Evolutionary conservation across 2,329 filamentous ascomycete species (phyloP), one percentile per base, ranked within the genome.

Genomic region (Fusarium papillatum): DNA sequence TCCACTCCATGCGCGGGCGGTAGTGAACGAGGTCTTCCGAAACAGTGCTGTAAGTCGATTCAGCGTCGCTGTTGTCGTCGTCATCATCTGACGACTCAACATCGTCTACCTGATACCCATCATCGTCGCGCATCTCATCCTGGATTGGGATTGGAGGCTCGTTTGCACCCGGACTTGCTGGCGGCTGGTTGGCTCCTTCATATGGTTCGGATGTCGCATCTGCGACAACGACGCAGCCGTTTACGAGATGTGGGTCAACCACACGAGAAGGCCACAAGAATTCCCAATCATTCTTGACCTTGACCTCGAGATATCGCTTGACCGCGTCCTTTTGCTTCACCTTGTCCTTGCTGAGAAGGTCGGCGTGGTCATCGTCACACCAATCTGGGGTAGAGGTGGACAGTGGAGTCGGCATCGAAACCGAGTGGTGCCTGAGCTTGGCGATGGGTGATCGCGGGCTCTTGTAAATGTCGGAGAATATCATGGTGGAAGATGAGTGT

Each of bases 271-370:
- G 88, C 91, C 91, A 93, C 39, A 84, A 76, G 78, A 92, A 93
- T 1, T 85, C 83, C 92, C 91, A 93, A 78, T 93, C 91, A 72
- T 86, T 87, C 72, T 87, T 88, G 48, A 93, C 84, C 75, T 88
- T 90, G 26, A 87, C 85, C 4, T 84, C 82, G 2, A 93, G 83
- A 75, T 89, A 90, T 63, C 85, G 88, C 78, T 86, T 90, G 41
- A 93, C 88, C 16, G 91, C 91, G 48, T 91, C 90, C 79, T 93
- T 93, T 76, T 92, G 90, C 83, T 89, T 91, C 31, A 82, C 73
- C 81, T 92, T 93, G 80, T 93, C 91, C 78, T 86, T 89, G 80
- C 89, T 92, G 62, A 91, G 82, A 8, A 93, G 85, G 79, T 93
- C 91, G 24, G 89, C 87, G 72, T 93, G 89, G 77, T 91, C 89